Evolutionary conservation across 768 basidiomycete genomes (phyloP), one percentile per base, ranked within the genome.

Genomic region (Ramaria sp.): DNA sequence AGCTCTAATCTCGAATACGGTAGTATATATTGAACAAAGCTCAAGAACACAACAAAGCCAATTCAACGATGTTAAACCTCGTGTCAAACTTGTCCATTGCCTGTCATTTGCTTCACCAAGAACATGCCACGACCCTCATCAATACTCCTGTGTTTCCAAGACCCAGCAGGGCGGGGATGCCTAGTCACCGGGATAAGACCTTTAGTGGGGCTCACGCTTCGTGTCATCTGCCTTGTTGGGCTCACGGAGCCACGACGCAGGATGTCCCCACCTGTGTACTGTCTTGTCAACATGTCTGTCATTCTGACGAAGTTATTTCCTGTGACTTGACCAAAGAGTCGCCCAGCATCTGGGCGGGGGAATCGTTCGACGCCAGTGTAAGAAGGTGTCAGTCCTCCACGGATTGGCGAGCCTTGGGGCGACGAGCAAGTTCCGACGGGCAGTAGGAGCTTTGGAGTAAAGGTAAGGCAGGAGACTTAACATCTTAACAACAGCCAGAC

Each of bases 101-200:
- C 88, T 7, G 89, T 91, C 75, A 91, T 75, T 67, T 91, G 88
- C 63, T 81, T 74, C 47, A 90, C 85, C 57, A 91, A 71, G 68
- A 80, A 86, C 84, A 89, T 80, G 9, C 78, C 84, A 48, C 83
- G 72, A 12, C 83, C 86, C 66, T 87, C 85, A 61, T 87, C 86
- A 30, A 76, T 65, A 57, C 81, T 83, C 64, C 78, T 82, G 22
- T 71, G 76, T 57, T 71, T 76, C 62, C 86, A 74, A 69, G 84
- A 80, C 13, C 86, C 86, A 56, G 85, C 88, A 11, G 89, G 88
- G 54, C 89, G 72, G 9, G 86, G 80, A 50, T 67, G 68, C 11
- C 58, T 59, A 43, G 30, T 49, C 17, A 37, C 42, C 7, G 76
- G 66, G 10, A 67, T 66, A 77, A 51, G 84, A 58, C 62, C 83